Evolutionary conservation across 345 rosid genomes (phyloP).

Genomic region (Lepidium sativum): DNA sequence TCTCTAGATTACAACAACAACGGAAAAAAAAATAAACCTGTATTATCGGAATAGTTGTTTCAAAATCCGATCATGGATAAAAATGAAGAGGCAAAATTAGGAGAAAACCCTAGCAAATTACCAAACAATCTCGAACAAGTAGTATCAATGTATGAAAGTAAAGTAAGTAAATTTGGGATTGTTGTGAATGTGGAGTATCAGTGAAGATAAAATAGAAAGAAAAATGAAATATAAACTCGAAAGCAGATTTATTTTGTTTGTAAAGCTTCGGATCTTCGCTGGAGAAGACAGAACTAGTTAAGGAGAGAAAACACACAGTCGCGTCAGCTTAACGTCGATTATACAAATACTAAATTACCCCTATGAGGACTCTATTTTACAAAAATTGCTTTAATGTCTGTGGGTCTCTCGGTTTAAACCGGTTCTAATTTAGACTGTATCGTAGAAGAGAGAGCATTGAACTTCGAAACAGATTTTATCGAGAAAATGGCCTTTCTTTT

Average conservation of each 20-base stretch:
- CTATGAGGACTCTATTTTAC: not conserved
- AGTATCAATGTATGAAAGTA: not conserved
- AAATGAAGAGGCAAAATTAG: not conserved
- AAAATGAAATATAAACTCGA: not conserved
- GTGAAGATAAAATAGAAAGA: not conserved
- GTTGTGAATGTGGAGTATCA: not conserved
- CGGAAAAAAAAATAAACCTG: not conserved
- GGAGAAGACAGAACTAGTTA: conserved; percentile 5
- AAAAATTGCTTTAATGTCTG: not conserved
- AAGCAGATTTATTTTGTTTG: not conserved
- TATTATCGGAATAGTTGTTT: not conserved
- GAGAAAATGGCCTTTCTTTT: no score
- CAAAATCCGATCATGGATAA: not conserved
- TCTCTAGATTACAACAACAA: not conserved
- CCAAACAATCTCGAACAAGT: not conserved
- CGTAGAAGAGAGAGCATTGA: not conserved
- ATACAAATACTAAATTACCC: not conserved
- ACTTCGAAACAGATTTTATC: not conserved
- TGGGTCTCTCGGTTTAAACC: not conserved
- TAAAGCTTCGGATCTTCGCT: conserved; percentile 10
- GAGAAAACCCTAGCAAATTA: conserved; percentile 17
- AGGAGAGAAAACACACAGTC: not conserved
- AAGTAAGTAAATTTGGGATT: not conserved
- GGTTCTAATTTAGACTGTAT: not conserved
- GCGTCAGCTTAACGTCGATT: conserved; percentile 22